Percentiles rank a stretch among this genome's conserved stretches.
These are phyloP conservation scores for Collybia mongolica DNA, from an alignment of 768 basidiomycete genomes.

Conservation along the genomic window DNA sequence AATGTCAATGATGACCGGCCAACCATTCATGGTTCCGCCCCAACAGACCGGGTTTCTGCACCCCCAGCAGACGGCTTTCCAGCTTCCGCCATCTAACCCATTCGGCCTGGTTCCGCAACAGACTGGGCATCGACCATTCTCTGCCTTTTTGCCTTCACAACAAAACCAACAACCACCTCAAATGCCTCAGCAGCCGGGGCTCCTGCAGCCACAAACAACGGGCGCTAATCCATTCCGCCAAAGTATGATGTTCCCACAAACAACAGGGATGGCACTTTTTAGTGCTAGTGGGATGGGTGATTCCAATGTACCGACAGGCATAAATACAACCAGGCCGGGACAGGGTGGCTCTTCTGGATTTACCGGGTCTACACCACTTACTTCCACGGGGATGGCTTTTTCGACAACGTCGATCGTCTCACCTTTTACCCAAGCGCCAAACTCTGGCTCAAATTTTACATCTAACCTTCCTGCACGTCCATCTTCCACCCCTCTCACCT, in stretches of 20 bases:
- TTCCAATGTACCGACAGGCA: conserved; percentile 9
- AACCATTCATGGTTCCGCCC: conserved; percentile 42
- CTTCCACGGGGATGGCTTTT: conserved; percentile 17
- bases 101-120: conserved; percentile 42
- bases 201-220: conserved; percentile 50
- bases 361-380: conserved; percentile 8
- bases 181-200: conserved; percentile 26
- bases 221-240: conserved; percentile 85
- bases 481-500: conserved; percentile 70
- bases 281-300: conserved; percentile 24
- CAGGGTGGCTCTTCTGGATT: background rate
- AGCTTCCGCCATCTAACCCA: conserved; percentile 40
- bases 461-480: conserved; percentile 53
- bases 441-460: conserved; percentile 12
- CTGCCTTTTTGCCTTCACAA: conserved; percentile 47
- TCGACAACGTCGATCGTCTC: conserved; percentile 19
- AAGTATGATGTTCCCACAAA: conserved; percentile 65
- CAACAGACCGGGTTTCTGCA: conserved; percentile 62
- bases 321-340: too few relatives aligned
- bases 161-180: conserved; percentile 21
- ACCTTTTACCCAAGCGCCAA: conserved; percentile 19
- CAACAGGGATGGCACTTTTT: conserved; percentile 55
- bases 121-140: conserved; percentile 50
- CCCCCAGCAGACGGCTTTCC: conserved; percentile 46
- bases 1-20: conserved; percentile 51